Evolutionary conservation across 2,329 filamentous ascomycete genomes (phyloP).

Genomic region (Tricladium varicosporioides): DNA sequence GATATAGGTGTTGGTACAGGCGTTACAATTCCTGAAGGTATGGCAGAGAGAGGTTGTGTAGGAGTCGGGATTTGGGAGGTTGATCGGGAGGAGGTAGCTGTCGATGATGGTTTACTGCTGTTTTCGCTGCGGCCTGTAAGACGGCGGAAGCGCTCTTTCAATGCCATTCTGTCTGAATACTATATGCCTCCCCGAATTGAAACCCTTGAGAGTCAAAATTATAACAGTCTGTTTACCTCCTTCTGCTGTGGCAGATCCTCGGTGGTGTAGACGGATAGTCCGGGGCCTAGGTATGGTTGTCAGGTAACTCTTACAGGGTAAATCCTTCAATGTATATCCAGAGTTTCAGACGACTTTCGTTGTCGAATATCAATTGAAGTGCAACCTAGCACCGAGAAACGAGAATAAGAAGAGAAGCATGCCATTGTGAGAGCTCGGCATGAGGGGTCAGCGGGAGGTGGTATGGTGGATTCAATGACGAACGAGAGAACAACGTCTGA

Average conservation of each 20-base stretch:
- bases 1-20: neutral
- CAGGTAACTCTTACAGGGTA: neutral
- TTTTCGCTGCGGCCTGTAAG: constrained; percentile 5
- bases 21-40: constrained; percentile 2
- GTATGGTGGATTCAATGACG: neutral
- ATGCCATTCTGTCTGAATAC: constrained; percentile 13
- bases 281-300: neutral
- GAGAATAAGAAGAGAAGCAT: neutral
- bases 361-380: neutral
- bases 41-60: neutral
- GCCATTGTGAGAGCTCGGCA: neutral
- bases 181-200: neutral
- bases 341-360: neutral
- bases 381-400: neutral
- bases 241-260: neutral
- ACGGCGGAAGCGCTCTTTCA: constrained; percentile 19
- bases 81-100: constrained; percentile 3
- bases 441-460: neutral
- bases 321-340: neutral
- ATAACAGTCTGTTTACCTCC: neutral
- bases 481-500: too few relatives aligned
- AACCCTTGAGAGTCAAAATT: neutral
- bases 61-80: neutral
- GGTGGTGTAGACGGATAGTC: neutral
- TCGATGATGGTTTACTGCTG: neutral